Base-by-base conservation (phyloP, 192 early-diverging fungal genomes). In the Phycomyces blakesleeanus region DNA sequence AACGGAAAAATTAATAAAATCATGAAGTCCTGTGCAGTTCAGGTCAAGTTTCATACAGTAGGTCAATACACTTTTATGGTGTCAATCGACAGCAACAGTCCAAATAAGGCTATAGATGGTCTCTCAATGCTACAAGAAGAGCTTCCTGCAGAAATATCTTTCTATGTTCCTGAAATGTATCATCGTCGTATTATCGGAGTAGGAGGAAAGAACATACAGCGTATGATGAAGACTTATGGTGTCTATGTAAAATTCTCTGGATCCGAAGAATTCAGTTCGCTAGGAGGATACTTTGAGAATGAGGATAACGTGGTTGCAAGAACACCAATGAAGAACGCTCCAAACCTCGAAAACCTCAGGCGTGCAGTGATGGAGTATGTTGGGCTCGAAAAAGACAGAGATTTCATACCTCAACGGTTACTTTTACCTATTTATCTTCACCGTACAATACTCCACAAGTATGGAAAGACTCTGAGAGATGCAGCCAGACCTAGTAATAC, bases 181-280 rank as follows among this genome's bases (percentile, higher is more conserved):
- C 91, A 93, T 74, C 92, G 92, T 71, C 81, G 91, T 11, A 93
- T 93, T 62, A 93, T 93, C 57, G 91, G 91, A 8, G 90, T 92
- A 16, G 89, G 88, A 10, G 91, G 91, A 61, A 92, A 90, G 54
- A 93, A 93, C 72, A 92, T 93, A 47, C 91, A 93, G 57, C 79
- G 88, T 39, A 93, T 93, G 61, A 93, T 93, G 91, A 93, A 93
- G 41, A 89, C 89, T 57, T 89, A 81, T 62, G 91, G 90, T 18
- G 91, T 93, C 0, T 93, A 91, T 63, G 90, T 93, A 55, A 93
- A 93, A 63, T 93, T 93, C 63, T 88, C 87, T 18, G 91, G 90
- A 57, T 78, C 86, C 0, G 90, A 91, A 63, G 91, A 93, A 68
- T 91, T 82, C 71, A 84, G 85, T 9, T 76, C 76, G 4, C 66